Base-by-base conservation (phyloP, 2,329 filamentous ascomycete species). In the Beauveria caledonica region DNA sequence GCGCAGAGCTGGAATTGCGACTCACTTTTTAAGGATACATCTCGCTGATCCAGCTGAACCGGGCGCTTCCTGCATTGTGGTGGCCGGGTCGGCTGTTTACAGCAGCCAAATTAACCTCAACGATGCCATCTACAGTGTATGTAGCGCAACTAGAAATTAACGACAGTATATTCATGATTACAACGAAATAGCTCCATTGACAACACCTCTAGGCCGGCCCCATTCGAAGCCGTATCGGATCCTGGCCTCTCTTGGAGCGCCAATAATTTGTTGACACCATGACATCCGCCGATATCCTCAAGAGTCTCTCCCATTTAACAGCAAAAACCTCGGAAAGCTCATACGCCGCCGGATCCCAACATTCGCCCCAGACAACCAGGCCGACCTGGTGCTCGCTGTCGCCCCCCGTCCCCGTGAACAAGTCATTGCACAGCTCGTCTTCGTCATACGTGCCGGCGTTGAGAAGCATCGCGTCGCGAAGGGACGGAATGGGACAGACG, bases 351-450 rank as follows among this genome's bases (percentile, higher is more conserved):
- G 71, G 60, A 56, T 80, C 72, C 72, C 73, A 78, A 0, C 78
- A 71, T 10, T 79, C 74, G 0, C 77, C 76, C 79, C 79, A 81
- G 1, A 80, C 74, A 10, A 80, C 68, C 1, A 81, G 46, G 10
- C 63, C 63, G 10, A 44, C 33, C 53, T 58, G 61, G 10, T 62
- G 50, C 23, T 40, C 59, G 23, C 45, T 59, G 11, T 39, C 40
- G 36, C 40, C 50, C 10, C 25, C 62, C 3, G 50, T 11, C 21
- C 60, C 63, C 1, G 58, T 36, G 7, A 62, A 64, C 11, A 64
- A 19, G 33, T 63, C 49, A 17, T 63, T 55, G 25, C 63, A 64
- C 17, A 64, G 60, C 42, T 63, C 63, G 23, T 65, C 61, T 6
- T 65, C 64, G 36, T 65, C 63, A 3, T 64, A 53, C 5, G 55